phyloP scores from a whole-genome alignment of 345 rosid species.

The Gossypium mustelinum region DNA sequence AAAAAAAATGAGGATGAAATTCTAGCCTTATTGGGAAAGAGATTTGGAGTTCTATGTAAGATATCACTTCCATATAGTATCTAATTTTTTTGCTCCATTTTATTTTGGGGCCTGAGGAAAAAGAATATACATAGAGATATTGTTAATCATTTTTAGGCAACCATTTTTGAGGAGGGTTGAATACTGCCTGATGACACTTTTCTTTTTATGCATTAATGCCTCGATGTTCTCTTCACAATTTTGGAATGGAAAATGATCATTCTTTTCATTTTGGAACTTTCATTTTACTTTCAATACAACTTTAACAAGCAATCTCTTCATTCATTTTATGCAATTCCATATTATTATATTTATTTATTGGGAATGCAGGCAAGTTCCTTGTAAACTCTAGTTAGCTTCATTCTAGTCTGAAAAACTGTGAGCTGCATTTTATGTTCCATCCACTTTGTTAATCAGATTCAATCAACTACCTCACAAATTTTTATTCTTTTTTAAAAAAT shows the following conservation, averaged over 20 bases:
- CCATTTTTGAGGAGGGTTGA: slow-evolving; percentile 41
- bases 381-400: no score
- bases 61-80: slow-evolving; percentile 13
- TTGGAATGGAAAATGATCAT: slow-evolving; percentile 23
- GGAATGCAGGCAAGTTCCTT: no score
- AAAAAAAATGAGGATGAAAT: slow-evolving; percentile 4
- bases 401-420: no score
- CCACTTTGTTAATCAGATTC: no score
- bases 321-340: no score
- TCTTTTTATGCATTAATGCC: slow-evolving; percentile 13
- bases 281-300: neutral
- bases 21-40: slow-evolving; percentile 14
- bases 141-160: slow-evolving; percentile 23
- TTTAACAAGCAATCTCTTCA: no score
- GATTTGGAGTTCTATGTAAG: slow-evolving; percentile 17
- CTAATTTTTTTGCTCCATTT: slow-evolving; percentile 20
- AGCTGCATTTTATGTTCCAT: no score
- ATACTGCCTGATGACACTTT: slow-evolving; percentile 21
- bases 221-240: slow-evolving; percentile 15
- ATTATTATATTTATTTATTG: no score
- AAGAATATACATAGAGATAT: slow-evolving; percentile 23
- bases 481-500: no score
- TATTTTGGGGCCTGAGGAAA: slow-evolving; percentile 24
- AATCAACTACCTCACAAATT: no score
- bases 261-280: slow-evolving; percentile 18